These are phyloP conservation scores for Evernia prunastri DNA, from an alignment of 495 filamentous ascomycete species.

Conservation along the genomic window DNA sequence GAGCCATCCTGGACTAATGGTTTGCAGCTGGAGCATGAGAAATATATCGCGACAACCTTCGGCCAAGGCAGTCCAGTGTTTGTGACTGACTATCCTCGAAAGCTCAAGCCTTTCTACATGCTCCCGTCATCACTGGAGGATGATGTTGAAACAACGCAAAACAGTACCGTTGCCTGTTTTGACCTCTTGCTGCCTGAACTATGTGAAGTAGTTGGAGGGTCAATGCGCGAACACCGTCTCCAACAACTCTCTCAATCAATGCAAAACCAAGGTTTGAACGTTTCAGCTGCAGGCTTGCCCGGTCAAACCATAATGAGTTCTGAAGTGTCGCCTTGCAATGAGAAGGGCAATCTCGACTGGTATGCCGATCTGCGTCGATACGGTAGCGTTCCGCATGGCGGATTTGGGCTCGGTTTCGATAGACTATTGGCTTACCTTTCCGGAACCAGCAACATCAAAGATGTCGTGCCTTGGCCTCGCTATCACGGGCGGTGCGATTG, in stretches of 20 bases:
- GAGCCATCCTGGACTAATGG: slow-evolving; percentile 64
- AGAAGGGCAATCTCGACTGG: slow-evolving; percentile 64
- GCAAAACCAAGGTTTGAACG: slow-evolving; percentile 40
- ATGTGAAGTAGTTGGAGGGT: slow-evolving; percentile 87
- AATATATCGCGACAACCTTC: slow-evolving; percentile 67
- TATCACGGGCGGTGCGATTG: slow-evolving; percentile 91
- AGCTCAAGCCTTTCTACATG: slow-evolving; percentile 97
- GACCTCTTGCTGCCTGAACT: slow-evolving; percentile 87
- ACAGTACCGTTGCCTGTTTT: slow-evolving; percentile 80
- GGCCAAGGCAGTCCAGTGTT: slow-evolving; percentile 73
- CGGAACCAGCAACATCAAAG: slow-evolving; percentile 76
- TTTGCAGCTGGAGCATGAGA: slow-evolving; percentile 89
- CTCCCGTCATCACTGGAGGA: slow-evolving; percentile 41
- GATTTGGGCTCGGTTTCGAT: slow-evolving; percentile 93
- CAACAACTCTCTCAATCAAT: slow-evolving; percentile 65
- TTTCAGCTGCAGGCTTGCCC: not conserved
- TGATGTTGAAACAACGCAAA: slow-evolving; percentile 10
- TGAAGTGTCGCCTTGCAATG: slow-evolving; percentile 18
- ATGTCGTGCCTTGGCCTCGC: slow-evolving; percentile 82
- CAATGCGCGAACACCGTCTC: slow-evolving; percentile 84
- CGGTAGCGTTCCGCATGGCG: slow-evolving; percentile 92
- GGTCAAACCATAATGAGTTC: not conserved
- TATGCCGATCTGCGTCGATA: slow-evolving; percentile 91
- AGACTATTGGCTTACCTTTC: slow-evolving; percentile 79
- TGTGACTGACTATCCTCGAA: slow-evolving; percentile 82